Percentiles rank a stretch among this genome's conserved stretches.
Conservation (phyloP, 257 asterid genomes). For the Gentiana dahurica region DNA sequence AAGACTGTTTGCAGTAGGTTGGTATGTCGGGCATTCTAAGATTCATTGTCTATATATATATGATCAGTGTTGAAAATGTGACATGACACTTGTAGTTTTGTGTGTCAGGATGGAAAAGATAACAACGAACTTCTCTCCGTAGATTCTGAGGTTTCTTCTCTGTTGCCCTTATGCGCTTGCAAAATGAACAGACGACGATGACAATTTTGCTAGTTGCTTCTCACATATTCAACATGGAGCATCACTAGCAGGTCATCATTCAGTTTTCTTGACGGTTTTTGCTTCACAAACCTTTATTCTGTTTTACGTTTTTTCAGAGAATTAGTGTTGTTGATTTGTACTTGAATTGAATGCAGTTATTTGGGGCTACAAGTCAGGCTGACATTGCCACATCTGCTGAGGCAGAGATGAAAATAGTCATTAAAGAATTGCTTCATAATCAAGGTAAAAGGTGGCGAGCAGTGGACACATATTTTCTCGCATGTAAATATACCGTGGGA, state of each 20-base stretch:
- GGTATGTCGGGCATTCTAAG: conserved; percentile 35
- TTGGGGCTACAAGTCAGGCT: conserved; percentile 57
- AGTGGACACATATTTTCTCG: conserved; percentile 43
- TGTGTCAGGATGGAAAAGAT: conserved; percentile 52
- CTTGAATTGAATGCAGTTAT: conserved; percentile 42
- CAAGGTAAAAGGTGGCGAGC: conserved; percentile 76
- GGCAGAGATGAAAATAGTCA: conserved; percentile 42
- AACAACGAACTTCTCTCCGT: conserved; percentile 24
- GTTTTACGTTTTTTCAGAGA: conserved; percentile 11
- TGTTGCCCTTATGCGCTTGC: conserved; percentile 7
- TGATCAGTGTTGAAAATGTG: conserved; percentile 1
- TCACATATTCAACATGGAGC: conserved; percentile 80
- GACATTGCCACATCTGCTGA: conserved; percentile 55
- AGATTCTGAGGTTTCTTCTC: neutral
- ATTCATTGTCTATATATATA: conserved; percentile 6
- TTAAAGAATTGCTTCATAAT: conserved; percentile 49
- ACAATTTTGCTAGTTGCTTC: conserved; percentile 47
- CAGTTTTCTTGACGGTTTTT: neutral
- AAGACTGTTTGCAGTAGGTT: conserved; percentile 40
- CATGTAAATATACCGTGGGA: conserved; percentile 45
- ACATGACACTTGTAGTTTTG: conserved; percentile 13
- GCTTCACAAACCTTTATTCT: neutral
- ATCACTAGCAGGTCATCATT: conserved; percentile 49
- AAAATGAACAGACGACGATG: conserved; percentile 36
- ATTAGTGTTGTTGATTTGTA: conserved; percentile 6